A percentile compares a stretch with the other conserved stretches of the same genome.
phyloP scores from a whole-genome alignment of 2,329 filamentous ascomycete species.

The Fusarium cyanostomum region DNA sequence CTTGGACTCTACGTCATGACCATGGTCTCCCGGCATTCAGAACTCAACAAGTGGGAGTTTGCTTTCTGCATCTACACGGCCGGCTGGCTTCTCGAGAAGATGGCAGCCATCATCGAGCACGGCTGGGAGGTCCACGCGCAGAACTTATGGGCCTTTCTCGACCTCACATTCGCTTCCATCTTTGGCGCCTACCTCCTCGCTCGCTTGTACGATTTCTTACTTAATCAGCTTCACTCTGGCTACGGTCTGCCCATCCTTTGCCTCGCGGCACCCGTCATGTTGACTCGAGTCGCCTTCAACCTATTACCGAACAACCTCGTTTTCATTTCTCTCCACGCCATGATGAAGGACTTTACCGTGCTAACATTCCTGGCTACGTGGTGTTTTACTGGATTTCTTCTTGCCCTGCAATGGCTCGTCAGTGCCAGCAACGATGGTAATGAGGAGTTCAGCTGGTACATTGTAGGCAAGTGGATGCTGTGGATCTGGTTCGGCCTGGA shows the following conservation, averaged over 20 bases:
- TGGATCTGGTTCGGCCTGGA: constrained; percentile 85
- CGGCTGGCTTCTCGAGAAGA: constrained; percentile 74
- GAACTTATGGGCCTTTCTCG: constrained; percentile 79
- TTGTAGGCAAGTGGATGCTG: constrained; percentile 79
- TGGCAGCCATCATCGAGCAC: constrained; percentile 73
- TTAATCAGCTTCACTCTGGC: constrained; percentile 57
- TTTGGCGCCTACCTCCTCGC: constrained; percentile 69
- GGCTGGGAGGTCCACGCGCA: constrained; percentile 75
- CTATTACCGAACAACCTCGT: constrained; percentile 79
- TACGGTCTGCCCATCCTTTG: constrained; percentile 72
- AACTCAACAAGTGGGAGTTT: constrained; percentile 63
- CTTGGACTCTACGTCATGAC: constrained; percentile 70
- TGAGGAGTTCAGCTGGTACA: constrained; percentile 54
- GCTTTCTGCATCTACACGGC: constrained; percentile 70
- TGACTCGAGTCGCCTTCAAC: constrained; percentile 77
- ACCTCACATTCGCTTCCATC: constrained; percentile 73
- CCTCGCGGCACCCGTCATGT: constrained; percentile 73
- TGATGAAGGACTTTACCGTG: constrained; percentile 78
- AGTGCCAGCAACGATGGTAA: constrained; percentile 42
- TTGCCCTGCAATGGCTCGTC: constrained; percentile 73
- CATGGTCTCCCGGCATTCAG: constrained; percentile 66
- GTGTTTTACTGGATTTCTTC: constrained; percentile 76
- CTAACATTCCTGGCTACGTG: constrained; percentile 72
- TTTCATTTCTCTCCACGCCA: constrained; percentile 76
- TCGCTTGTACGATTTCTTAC: constrained; percentile 65